phyloP scores from a whole-genome alignment of 2,329 filamentous ascomycete species.

The Didymella arachidicola region DNA sequence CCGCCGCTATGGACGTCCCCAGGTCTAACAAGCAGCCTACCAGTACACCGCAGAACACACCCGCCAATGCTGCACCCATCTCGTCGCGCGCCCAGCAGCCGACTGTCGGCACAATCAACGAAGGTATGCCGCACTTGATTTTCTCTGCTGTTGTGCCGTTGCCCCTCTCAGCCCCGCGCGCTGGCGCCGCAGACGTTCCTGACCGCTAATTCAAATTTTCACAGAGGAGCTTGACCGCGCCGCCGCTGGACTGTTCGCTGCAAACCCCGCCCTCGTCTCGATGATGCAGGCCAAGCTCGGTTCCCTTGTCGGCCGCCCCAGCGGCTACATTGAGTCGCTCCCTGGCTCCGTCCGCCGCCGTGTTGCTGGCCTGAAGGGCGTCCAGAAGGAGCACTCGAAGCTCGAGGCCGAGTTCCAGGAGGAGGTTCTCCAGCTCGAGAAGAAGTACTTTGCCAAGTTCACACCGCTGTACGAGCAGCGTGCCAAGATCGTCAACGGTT shows the following conservation, averaged over 20 bases:
- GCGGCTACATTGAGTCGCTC: conserved; percentile 96
- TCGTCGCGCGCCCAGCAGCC: conserved; percentile 97
- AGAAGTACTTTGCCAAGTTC: conserved; percentile 99
- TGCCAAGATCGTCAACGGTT: conserved; percentile 89
- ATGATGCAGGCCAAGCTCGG: conserved; percentile 99
- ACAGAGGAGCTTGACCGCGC: conserved; percentile 90
- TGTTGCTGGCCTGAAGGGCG: conserved; percentile 93
- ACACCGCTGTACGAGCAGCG: conserved; percentile 97
- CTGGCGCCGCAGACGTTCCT: conserved; percentile 31
- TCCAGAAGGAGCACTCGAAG: conserved; percentile 98
- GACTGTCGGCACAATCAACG: conserved; percentile 91
- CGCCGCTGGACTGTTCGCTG: conserved; percentile 91
- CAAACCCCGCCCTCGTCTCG: conserved; percentile 91
- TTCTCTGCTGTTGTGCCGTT: conserved; percentile 17
- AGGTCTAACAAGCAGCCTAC: conserved; percentile 41
- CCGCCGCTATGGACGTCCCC: conserved; percentile 43
- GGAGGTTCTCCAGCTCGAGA: conserved; percentile 96
- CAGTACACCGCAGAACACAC: conserved; percentile 98
- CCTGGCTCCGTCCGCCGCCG: conserved; percentile 88
- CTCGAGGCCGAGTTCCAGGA: conserved; percentile 98
- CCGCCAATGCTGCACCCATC: conserved; percentile 93
- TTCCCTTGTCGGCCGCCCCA: conserved; percentile 90
- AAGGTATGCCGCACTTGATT: conserved; percentile 69
- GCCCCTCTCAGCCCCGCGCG: conserved; percentile 44
- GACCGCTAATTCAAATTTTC: conserved; percentile 50